A percentile compares a stretch with the other conserved stretches of the same genome.
These are phyloP conservation scores for Chenopodium formosanum DNA, from an alignment of 148 eudicot species.

Conservation along the genomic window DNA sequence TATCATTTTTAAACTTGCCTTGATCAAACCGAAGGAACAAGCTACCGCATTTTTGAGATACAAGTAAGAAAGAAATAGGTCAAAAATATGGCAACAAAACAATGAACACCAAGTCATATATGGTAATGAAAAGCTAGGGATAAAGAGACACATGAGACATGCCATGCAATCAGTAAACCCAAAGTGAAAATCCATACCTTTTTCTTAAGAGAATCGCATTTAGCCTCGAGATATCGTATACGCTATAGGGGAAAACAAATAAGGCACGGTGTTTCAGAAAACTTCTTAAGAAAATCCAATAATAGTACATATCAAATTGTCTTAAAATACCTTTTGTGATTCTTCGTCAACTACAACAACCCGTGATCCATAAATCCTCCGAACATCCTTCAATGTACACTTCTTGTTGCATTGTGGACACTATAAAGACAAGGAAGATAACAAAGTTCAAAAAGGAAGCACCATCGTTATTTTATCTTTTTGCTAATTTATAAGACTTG, in stretches of 20 bases:
- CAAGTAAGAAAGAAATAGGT: not conserved
- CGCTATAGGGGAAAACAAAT: slow-evolving; percentile 45
- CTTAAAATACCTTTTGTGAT: slow-evolving; percentile 57
- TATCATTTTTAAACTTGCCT: not conserved
- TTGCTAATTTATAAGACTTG: not conserved
- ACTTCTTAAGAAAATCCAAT: not conserved
- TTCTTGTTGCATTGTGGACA: slow-evolving; percentile 93
- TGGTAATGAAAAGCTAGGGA: not conserved
- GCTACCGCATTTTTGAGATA: not conserved
- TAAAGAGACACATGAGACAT: not conserved
- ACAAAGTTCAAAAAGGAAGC: not conserved
- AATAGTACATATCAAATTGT: not conserved
- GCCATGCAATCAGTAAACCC: not conserved
- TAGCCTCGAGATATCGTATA: slow-evolving; percentile 62
- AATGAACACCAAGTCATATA: not conserved
- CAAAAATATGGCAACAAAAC: not conserved
- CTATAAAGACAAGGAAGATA: slow-evolving; percentile 32
- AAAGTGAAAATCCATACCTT: slow-evolving; percentile 45
- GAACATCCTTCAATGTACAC: slow-evolving; percentile 65
- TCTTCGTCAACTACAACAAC: slow-evolving; percentile 68
- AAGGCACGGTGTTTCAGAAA: slow-evolving; percentile 12
- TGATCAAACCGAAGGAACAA: slow-evolving; percentile 8
- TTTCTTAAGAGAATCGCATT: slow-evolving; percentile 61
- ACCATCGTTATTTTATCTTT: not conserved
- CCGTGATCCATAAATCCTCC: slow-evolving; percentile 77